These are phyloP conservation scores for Moniliella sp. DNA, from an alignment of 1,284 basidiomycete species.

Conservation along the genomic window DNA sequence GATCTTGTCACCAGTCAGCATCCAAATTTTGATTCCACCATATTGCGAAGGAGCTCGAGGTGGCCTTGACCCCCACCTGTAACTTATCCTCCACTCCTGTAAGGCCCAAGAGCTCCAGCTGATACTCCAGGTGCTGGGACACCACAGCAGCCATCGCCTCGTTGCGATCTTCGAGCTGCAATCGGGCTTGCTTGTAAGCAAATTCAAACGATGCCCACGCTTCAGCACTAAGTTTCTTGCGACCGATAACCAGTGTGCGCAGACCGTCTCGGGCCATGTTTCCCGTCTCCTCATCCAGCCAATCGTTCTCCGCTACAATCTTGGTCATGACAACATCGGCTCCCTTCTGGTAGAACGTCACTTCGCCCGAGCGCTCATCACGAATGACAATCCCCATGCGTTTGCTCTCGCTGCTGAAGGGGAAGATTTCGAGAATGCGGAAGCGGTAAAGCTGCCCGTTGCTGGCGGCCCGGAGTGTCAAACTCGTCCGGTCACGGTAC, in stretches of 20 bases:
- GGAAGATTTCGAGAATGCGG: constrained; percentile 81
- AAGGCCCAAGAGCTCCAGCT: constrained; percentile 71
- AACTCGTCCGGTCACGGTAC: constrained; percentile 65
- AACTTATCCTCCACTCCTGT: constrained; percentile 97
- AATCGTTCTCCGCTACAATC: constrained; percentile 88
- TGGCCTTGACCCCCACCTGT: constrained; percentile 85
- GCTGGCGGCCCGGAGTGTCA: constrained; percentile 36
- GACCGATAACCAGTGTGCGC: constrained; percentile 73
- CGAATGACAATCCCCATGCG: constrained; percentile 93
- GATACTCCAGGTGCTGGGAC: constrained; percentile 55
- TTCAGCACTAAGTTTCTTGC: constrained; percentile 52
- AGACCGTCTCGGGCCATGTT: constrained; percentile 96
- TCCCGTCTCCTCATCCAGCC: constrained; percentile 92
- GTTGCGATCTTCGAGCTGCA: constrained; percentile 45
- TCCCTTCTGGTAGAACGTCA: constrained; percentile 82
- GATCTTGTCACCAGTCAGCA: constrained; percentile 97
- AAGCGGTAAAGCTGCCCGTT: constrained; percentile 40
- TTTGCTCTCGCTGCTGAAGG: constrained; percentile 89
- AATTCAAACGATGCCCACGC: constrained; percentile 55
- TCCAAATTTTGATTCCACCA: constrained; percentile 97
- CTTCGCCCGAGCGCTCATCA: constrained; percentile 52
- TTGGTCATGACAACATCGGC: constrained; percentile 88
- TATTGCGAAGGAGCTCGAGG: constrained; percentile 77
- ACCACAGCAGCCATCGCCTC: constrained; percentile 60
- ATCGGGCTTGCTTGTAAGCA: constrained; percentile 56